These are phyloP conservation scores for Eucalyptus dawsonii DNA, from an alignment of 345 rosid genomes.

Conservation along the genomic window DNA sequence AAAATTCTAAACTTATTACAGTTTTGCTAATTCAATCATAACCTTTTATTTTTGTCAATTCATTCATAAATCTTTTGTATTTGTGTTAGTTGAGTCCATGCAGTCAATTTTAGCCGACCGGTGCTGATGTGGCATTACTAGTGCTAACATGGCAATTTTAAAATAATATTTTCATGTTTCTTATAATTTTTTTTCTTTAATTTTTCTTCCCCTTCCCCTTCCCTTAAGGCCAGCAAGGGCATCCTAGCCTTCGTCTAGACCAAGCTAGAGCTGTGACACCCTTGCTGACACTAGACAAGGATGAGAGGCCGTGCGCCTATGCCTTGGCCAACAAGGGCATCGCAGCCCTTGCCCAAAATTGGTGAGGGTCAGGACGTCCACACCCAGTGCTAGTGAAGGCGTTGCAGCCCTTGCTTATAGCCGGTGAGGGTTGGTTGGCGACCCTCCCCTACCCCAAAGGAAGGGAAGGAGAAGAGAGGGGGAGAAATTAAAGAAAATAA, in stretches of 20 bases:
- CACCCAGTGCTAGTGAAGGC: no score
- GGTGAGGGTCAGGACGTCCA: accelerated
- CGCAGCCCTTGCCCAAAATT: no score
- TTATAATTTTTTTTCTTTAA: no score
- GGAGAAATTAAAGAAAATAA: no score
- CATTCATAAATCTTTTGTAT: accelerated
- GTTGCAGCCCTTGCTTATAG: no score
- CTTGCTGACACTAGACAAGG: accelerated
- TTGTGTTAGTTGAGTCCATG: no score
- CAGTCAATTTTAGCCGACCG: accelerated
- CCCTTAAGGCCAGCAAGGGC: accelerated
- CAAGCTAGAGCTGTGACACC: accelerated
- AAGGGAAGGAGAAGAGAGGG: no score
- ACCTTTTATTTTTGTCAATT: no score
- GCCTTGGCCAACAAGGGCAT: accelerated
- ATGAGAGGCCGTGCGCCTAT: accelerated
- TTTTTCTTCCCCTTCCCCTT: no score
- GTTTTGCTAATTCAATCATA: accelerated
- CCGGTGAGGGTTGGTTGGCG: accelerated
- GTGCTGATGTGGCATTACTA: accelerated
- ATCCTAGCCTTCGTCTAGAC: no score
- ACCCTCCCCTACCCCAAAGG: no score
- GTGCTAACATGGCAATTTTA: accelerated
- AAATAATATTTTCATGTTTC: no score
- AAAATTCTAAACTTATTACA: accelerated